Evolutionary conservation across 2,329 filamentous ascomycete genomes (phyloP), one percentile per base, ranked within the genome.

Genomic region (Verticillium albo-atrum): DNA sequence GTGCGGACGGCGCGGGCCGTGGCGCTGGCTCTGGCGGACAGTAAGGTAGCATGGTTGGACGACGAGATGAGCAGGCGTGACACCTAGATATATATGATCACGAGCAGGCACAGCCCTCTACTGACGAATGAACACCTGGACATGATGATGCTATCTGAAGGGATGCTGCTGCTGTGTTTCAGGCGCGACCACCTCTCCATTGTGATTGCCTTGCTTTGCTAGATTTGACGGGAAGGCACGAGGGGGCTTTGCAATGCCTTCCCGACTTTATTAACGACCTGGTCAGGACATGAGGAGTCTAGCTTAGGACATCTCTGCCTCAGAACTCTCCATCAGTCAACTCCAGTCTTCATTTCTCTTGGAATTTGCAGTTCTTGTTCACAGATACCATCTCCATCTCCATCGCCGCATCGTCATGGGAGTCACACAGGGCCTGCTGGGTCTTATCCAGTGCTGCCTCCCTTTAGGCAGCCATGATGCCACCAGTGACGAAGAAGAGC

Each of bases 1-100:
- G 70, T 54, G 68, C 65, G n/a, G 61, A 63, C 30, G 71, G 68
- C 56, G 62, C 65, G 54, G 69, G 67, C 25, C 64, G 67, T n/a
- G 50, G 26, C 17, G 27, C 57, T 58, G 71, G 70, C 58, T 62
- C 67, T 42, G 66, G 65, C 27, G 54, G 56, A 25, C 54, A 35
- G 34, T 55, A 20, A 55, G 20, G 25, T 17, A 9, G 27, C 4
- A 47, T 12, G 20, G 7, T 47, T 20, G 37, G 37, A 47, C 37
- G 37, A n/a, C 17, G 37, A n/a, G 37, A 47, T 10, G n/a, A 47
- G 37, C 37, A 23, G 37, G 37, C 37, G 30, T 32, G 30, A 47
- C 37, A 47, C n/a, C 37, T 47, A 47, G 17, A 47, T 47, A 47
- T 47, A 47, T 10, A 47, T 47, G 37, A 47, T 47, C 37, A 23